Evolutionary conservation across 352 stramenopile species (phyloP).

Genomic region (Phytophthora brassicae): DNA sequence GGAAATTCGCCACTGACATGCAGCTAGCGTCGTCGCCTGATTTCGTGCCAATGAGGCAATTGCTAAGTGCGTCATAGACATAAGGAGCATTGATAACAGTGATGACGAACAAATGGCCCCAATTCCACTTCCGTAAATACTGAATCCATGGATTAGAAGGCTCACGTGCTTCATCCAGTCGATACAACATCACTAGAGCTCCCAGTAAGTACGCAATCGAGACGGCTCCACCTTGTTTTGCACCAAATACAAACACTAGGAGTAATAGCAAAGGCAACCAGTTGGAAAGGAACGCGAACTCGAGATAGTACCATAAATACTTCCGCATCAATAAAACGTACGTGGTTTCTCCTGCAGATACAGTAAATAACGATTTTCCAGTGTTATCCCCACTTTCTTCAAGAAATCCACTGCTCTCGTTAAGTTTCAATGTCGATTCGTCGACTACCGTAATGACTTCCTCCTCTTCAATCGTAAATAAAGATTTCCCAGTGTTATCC

Average conservation of each 20-base stretch:
- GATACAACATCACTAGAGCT: slow-evolving; percentile 76
- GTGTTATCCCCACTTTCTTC: slow-evolving; percentile 8
- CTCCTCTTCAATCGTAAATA: too few relatives aligned
- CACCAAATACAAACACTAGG: slow-evolving; percentile 73
- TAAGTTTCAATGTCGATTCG: slow-evolving; percentile 22
- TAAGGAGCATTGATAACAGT: slow-evolving; percentile 69
- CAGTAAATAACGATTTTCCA: slow-evolving; percentile 1
- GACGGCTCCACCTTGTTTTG: slow-evolving; percentile 64
- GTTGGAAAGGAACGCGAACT: slow-evolving; percentile 59
- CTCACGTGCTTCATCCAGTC: slow-evolving; percentile 65
- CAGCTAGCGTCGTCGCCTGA: slow-evolving; percentile 40
- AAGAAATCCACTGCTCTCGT: neutral
- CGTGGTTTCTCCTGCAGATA: slow-evolving; percentile 39
- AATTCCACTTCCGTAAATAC: slow-evolving; percentile 80
- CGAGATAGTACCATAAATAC: slow-evolving; percentile 71
- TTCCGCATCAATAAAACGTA: slow-evolving; percentile 62
- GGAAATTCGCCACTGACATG: slow-evolving; percentile 67
- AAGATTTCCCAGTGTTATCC: neutral
- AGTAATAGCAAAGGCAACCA: slow-evolving; percentile 77
- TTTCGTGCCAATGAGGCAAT: slow-evolving; percentile 44
- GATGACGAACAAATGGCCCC: slow-evolving; percentile 80
- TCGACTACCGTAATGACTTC: slow-evolving; percentile 37
- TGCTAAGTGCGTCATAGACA: slow-evolving; percentile 50
- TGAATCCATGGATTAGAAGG: slow-evolving; percentile 69
- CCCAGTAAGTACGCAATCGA: slow-evolving; percentile 77